phyloP scores from a whole-genome alignment of 352 stramenopile species.

The Globisporangium cylindrosporum region DNA sequence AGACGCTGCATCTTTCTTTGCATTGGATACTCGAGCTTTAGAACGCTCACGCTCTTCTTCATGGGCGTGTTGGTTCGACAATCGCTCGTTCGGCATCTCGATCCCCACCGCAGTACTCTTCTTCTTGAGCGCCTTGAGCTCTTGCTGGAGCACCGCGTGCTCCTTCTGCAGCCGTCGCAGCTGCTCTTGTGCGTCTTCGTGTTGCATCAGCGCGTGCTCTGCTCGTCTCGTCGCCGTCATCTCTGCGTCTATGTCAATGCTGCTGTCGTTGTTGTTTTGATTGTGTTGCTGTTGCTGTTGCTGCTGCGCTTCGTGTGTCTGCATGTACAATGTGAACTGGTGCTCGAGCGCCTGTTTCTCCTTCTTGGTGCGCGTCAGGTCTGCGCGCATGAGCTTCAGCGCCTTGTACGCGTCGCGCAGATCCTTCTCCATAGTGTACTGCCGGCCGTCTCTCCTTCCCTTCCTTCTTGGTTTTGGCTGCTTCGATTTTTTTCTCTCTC shows the following conservation, averaged over 20 bases:
- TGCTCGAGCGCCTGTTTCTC: constrained; percentile 17
- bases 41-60: neutral
- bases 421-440: constrained; percentile 11
- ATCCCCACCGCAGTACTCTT: neutral
- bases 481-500: constrained; percentile 6
- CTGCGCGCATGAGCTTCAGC: constrained; percentile 21
- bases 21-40: neutral
- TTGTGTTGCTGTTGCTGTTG: neutral
- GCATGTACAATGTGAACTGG: neutral
- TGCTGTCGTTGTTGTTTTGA: neutral
- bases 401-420: constrained; percentile 25
- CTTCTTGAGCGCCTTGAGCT: neutral
- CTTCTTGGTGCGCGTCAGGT: constrained; percentile 20
- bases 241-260: neutral
- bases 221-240: neutral
- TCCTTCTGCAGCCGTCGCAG: constrained; percentile 7
- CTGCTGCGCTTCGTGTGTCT: constrained; percentile 6
- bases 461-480: neutral
- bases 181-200: constrained; percentile 6
- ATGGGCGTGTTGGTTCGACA: neutral
- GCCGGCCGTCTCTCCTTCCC: neutral
- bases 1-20: neutral
- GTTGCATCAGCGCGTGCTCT: constrained; percentile 8
- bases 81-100: neutral
- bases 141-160: neutral